Evolutionary conservation across 2,329 filamentous ascomycete genomes (phyloP), one percentile per base, ranked within the genome.

Genomic region (Penicillium occitanis): DNA sequence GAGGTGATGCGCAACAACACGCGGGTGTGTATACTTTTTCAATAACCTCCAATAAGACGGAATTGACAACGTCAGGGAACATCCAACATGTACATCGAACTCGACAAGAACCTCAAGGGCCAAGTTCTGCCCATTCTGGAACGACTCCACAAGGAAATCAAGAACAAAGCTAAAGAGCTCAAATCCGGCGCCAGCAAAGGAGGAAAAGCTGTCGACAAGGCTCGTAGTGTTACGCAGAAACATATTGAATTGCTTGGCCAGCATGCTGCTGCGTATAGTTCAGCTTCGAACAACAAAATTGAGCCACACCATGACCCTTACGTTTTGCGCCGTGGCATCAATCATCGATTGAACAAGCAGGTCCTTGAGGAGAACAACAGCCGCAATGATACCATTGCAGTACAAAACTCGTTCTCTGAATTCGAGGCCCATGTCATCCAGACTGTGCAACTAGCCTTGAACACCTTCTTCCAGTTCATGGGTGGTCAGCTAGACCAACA

Each of bases 331-430:
- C 89, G 94, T 37, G 91, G 91, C 67, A 88, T 97, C 66, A 81
- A 91, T 70, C 87, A 97, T 81, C 89, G 93, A 51, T 84, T 99
- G 64, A 89, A 92, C 85, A 94, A 91, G 82, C 95, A 99, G 82
- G 87, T 98, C 42, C 83, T 92, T 57, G 92, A 97, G 75, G 95
- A 99, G 83, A 99, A 99, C 84, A 96, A 93, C 83, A 94, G 96
- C 81, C 88, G 90, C 70, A 92, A 96, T 76, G 95, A 99, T 76
- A 86, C 98, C 66, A 86, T 99, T 68, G 86, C 90, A 10, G 91
- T 97, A n/a, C 95, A 99, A 80, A 89, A 90, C 80, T 92, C 92
- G 76, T 97, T 98, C 76, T 84, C 90, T 65, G 84, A 88, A 44
- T 99, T 98, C 72, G 95, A 99, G 79, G 85, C 88, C 0, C 93